Base-by-base conservation (phyloP, 768 basidiomycete species). In the Symmetrospora coprosmae region DNA sequence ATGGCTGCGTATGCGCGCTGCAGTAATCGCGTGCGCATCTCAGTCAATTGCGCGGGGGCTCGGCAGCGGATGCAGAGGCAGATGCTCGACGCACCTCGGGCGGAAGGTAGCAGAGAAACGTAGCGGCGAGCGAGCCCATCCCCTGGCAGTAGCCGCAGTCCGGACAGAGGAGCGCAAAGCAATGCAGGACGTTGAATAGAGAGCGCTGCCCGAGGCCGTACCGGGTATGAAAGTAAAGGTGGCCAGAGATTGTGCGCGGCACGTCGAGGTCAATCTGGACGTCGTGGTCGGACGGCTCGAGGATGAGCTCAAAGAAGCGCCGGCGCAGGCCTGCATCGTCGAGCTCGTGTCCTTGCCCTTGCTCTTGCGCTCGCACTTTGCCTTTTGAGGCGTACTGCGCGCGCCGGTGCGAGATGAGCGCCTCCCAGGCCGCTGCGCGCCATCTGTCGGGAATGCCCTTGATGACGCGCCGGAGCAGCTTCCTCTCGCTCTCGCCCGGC, bases 191-290 rank as follows among this genome's bases (percentile, higher is more conserved):
- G 70, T 88, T 89, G 73, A 97, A 97, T 11, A 99, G 76, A 3
- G 87, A 86, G 11, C 92, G 83, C 80, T 99, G 92, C 7, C 91
- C 94, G 62, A 84, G 81, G 49, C 94, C 94, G 73, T 99, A 99
- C 65, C 94, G 79, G 48, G 94, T 99, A 66, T 83, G 81, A 70
- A 97, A 99, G 76, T 91, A 79, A 61, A 94, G 79, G 74, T 97
- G 90, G 0, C 90, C 90, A 62, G 82, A 86, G 65, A 96, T 94
- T 13, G 94, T 97, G 69, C 94, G 75, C 2, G 94, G 94, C 1
- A 97, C 91, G 69, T 99, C 94, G 65, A 99, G 76, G 74, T 99
- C 94, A 66, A 97, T 96, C 75, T 97, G 94, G 31, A 96, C 81
- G 72, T 99, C 94, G 70, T 88, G 91, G 8, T 75, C 78, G 38